These are phyloP conservation scores for Phialophora chinensis DNA, from an alignment of 2,329 filamentous ascomycete species.

Conservation along the genomic window DNA sequence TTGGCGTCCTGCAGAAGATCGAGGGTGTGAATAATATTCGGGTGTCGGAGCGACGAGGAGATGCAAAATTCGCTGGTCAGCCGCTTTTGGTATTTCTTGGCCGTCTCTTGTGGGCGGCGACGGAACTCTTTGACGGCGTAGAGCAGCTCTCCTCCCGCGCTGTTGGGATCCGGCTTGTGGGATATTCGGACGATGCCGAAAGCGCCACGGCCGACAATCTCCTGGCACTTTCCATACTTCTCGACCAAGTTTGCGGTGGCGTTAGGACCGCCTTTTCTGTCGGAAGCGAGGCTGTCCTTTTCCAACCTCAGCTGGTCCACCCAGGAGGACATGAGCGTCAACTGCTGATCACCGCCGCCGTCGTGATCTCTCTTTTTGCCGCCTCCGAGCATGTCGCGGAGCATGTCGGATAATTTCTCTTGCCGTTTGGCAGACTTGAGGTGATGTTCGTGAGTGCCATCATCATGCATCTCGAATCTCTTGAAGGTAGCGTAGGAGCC, in stretches of 20 bases:
- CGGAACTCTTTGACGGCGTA: slow-evolving; percentile 99
- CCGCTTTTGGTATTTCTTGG: slow-evolving; percentile 97
- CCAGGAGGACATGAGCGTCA: slow-evolving; percentile 95
- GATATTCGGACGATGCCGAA: slow-evolving; percentile 98
- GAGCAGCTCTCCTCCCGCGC: slow-evolving; percentile 78
- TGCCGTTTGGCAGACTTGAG: slow-evolving; percentile 89
- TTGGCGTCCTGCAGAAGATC: slow-evolving; percentile 95
- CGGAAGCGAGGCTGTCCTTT: slow-evolving; percentile 74
- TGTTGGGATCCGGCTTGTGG: slow-evolving; percentile 87
- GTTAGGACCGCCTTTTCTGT: slow-evolving; percentile 78
- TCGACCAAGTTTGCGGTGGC: slow-evolving; percentile 82
- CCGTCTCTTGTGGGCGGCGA: slow-evolving; percentile 87
- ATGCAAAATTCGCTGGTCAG: slow-evolving; percentile 98
- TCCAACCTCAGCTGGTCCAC: slow-evolving; percentile 91
- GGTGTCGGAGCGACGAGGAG: slow-evolving; percentile 92
- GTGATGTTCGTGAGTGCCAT: slow-evolving; percentile 82
- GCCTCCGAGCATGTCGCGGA: slow-evolving; percentile 79
- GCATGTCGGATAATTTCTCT: slow-evolving; percentile 92
- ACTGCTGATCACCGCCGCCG: slow-evolving; percentile 66
- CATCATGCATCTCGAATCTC: slow-evolving; percentile 64
- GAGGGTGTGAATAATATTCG: slow-evolving; percentile 96
- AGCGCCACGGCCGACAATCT: slow-evolving; percentile 91
- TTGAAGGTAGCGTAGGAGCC: slow-evolving; percentile 41
- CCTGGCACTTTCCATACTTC: slow-evolving; percentile 98
- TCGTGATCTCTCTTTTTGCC: slow-evolving; percentile 75